These are phyloP conservation scores for Rhizopogon salebrosus DNA, from an alignment of 768 basidiomycete species.

Conservation along the genomic window DNA sequence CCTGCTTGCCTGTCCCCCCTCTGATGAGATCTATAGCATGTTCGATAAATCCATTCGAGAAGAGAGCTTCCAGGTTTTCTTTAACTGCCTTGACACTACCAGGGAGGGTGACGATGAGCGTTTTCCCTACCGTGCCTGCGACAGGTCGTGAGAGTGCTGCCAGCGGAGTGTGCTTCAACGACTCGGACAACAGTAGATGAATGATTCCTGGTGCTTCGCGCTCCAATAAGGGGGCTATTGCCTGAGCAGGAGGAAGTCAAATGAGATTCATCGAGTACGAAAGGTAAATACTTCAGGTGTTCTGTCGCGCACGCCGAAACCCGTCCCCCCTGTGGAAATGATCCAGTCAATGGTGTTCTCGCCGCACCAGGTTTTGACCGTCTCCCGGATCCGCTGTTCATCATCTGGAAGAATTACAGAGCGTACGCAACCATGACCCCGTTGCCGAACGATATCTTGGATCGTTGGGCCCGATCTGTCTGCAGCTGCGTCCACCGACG, in stretches of 20 bases:
- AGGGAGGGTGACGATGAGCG: constrained; percentile 75
- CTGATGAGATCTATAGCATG: constrained; percentile 72
- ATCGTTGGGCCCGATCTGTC: constrained; percentile 70
- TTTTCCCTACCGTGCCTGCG: constrained; percentile 64
- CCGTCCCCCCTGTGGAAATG: constrained; percentile 84
- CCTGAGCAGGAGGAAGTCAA: constrained; percentile 30
- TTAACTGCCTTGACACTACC: constrained; percentile 83
- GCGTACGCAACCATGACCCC: constrained; percentile 33
- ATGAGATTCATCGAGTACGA: not conserved
- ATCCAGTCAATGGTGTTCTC: constrained; percentile 60
- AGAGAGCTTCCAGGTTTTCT: constrained; percentile 65
- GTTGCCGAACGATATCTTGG: constrained; percentile 37
- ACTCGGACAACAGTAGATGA: constrained; percentile 64
- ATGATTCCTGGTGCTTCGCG: constrained; percentile 68
- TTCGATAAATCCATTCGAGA: constrained; percentile 50
- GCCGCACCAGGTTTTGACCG: constrained; percentile 42
- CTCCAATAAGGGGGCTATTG: constrained; percentile 58
- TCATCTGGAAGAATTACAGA: constrained; percentile 65
- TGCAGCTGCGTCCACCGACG: constrained; percentile 36
- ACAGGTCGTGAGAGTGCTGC: constrained; percentile 82
- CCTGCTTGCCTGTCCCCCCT: constrained; percentile 57
- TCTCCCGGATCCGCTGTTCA: constrained; percentile 39
- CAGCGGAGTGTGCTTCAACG: constrained; percentile 69
- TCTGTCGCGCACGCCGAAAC: constrained; percentile 73
- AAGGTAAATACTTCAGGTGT: constrained; percentile 70